These are phyloP conservation scores for Pelargonium citronellum DNA, from an alignment of 441 rosid genomes.

Conservation along the genomic window DNA sequence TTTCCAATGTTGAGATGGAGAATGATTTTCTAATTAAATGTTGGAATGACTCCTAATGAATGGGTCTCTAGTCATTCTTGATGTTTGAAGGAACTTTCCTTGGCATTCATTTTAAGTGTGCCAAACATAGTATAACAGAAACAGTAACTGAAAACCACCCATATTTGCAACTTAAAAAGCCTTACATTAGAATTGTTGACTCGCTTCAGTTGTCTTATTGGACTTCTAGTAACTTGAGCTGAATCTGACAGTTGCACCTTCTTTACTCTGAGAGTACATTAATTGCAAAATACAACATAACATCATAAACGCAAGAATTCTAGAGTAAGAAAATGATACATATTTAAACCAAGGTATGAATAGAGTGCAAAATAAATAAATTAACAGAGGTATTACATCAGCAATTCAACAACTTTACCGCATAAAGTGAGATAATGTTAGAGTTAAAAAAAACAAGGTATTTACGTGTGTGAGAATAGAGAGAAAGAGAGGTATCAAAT, in stretches of 20 bases:
- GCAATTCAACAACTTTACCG: background rate
- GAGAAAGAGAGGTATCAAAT: background rate
- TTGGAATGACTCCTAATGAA: too few species aligned
- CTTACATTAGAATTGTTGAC: constrained; percentile 48
- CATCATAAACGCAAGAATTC: constrained; percentile 6
- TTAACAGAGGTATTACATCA: background rate
- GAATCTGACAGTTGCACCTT: constrained; percentile 92
- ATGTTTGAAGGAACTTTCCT: too few species aligned
- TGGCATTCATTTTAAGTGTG: too few species aligned
- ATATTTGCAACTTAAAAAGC: constrained; percentile 10
- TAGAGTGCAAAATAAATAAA: background rate
- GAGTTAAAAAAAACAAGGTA: background rate
- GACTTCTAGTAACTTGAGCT: constrained; percentile 63
- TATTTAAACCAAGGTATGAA: background rate
- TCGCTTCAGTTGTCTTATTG: constrained; percentile 58
- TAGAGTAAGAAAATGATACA: background rate
- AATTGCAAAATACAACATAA: constrained; percentile 8
- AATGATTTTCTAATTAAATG: too few species aligned
- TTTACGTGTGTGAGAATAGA: background rate
- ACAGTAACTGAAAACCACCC: constrained; percentile 5
- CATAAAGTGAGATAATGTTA: background rate
- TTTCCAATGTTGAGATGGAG: too few species aligned
- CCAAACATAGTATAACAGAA: background rate
- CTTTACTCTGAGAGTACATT: constrained; percentile 52
- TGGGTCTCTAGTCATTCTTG: too few species aligned